Base-by-base conservation (phyloP, 805 yeast species). In the Wickerhamomyces rabaulensis region DNA sequence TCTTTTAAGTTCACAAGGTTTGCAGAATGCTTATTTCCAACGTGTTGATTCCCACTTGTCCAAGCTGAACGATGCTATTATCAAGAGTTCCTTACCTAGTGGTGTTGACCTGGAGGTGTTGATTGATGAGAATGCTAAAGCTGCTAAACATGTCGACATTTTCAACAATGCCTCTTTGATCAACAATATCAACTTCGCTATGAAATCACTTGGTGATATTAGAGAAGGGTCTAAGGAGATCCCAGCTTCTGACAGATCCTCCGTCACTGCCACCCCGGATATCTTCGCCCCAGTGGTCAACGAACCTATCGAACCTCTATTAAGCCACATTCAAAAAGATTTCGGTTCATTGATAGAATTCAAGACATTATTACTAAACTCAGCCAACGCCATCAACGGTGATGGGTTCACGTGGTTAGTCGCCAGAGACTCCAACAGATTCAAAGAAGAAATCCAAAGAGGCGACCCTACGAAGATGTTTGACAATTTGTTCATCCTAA, bases 341-440 rank as follows among this genome's bases (percentile, higher is more conserved):
- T 77, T 90, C 66, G 96, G 96, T 7, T 80, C 91, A 0, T 51
- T 88, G 9, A 78, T 75, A 15, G 95, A 89, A 62, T 83, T 94
- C 62, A 76, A 85, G 55, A 78, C 86, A 1, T 73, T 87, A 41
- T 65, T 94, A 39, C 60, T 87, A 48, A 76, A 79, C 48, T 80
- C 94, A 1, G 88, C 92, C 10, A 67, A 72, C 42, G 76, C 84
- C 4, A 78, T 89, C 50, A 80, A 84, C 50, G 97, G 98, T 43
- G 92, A 88, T 64, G 99, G 99, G 3, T 82, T 76, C 66, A 86
- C 91, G 10, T 94, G 97, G 94, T 70, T 94, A 17, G 83, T 90
- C 20, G 95, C 92, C 9, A 67, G 72, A 50, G 47, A 50, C 52
- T 16, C 29, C 57, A 19, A 56, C 48, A 41, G 43, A 43, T 40